A percentile compares a stretch with the other conserved stretches of the same genome.
Evolutionary conservation across 2,329 filamentous ascomycete genomes (phyloP).

Genomic region (Fusarium piperis): DNA sequence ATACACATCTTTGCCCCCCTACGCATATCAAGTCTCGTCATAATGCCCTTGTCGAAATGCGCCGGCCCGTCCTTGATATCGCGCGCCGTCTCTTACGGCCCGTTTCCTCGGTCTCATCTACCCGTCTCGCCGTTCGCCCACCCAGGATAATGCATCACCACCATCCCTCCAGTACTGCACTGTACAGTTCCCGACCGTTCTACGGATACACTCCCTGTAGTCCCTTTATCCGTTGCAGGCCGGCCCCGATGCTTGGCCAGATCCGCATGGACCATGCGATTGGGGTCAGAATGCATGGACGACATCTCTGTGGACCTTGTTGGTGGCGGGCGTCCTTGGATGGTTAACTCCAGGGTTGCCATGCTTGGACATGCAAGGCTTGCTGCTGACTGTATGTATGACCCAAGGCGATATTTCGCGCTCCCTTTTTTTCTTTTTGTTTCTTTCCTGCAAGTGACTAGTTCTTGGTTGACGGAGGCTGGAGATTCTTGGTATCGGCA

Average conservation of each 20-base stretch:
- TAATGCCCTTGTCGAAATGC: conserved; percentile 25
- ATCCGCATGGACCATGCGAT: conserved; percentile 35
- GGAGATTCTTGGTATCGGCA: background rate
- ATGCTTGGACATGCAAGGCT: conserved; percentile 5
- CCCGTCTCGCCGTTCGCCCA: background rate
- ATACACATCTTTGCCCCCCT: background rate
- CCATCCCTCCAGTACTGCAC: background rate
- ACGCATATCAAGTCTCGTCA: background rate
- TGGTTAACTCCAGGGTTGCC: conserved; percentile 10
- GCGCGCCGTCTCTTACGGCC: conserved; percentile 30
- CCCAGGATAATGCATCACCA: background rate
- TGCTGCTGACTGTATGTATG: conserved; percentile 2
- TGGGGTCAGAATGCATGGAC: conserved; percentile 18
- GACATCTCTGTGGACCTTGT: background rate
- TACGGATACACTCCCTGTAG: background rate
- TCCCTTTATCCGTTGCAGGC: conserved; percentile 4
- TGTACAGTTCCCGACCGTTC: background rate
- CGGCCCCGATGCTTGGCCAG: background rate
- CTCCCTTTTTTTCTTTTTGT: conserved; percentile 6
- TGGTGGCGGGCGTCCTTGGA: conserved; percentile 16
- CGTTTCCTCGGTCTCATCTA: conserved; percentile 20
- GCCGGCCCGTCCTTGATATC: conserved; percentile 32
- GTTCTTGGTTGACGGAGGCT: background rate
- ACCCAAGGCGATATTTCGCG: conserved; percentile 17
- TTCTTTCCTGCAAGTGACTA: background rate